A percentile compares a stretch with the other conserved stretches of the same genome.
phyloP scores from a whole-genome alignment of 2,329 filamentous ascomycete species.

The Graphilbum fragrans region DNA sequence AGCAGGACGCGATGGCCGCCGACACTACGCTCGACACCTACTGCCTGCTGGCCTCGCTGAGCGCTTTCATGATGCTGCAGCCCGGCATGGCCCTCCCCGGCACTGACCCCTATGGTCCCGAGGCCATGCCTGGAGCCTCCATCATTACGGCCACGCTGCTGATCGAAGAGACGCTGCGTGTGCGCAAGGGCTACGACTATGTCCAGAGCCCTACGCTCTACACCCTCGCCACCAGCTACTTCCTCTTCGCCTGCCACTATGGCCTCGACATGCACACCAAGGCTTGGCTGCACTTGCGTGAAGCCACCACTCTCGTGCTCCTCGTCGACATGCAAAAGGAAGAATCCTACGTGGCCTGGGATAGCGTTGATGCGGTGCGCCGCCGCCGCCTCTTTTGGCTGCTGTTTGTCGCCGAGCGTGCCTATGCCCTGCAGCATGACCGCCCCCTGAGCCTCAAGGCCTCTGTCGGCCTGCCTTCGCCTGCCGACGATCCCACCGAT shows the following conservation, averaged over 20 bases:
- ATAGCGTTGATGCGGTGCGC: constrained; percentile 47
- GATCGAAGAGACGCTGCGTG: constrained; percentile 54
- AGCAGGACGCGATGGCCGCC: constrained; percentile 46
- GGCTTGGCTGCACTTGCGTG: constrained; percentile 69
- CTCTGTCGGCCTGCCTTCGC: constrained; percentile 52
- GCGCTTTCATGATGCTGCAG: constrained; percentile 57
- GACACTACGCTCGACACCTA: constrained; percentile 52
- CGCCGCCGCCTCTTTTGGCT: constrained; percentile 62
- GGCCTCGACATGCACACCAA: constrained; percentile 61
- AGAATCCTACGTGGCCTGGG: constrained; percentile 47
- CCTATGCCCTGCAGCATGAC: constrained; percentile 59
- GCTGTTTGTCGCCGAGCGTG: constrained; percentile 57
- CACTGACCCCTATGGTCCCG: constrained; percentile 42
- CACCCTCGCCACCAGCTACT: constrained; percentile 62
- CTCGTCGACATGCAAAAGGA: constrained; percentile 50
- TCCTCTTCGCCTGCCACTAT: constrained; percentile 62
- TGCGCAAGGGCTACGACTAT: constrained; percentile 51
- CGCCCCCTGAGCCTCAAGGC: constrained; percentile 59
- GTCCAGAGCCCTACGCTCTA: constrained; percentile 43
- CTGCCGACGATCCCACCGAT: constrained; percentile 48
- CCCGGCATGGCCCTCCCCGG: constrained; percentile 47
- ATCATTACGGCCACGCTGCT: constrained; percentile 54
- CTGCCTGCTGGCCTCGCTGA: constrained; percentile 51
- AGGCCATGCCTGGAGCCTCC: constrained; percentile 45
- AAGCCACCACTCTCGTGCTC: constrained; percentile 59